Base-by-base conservation (phyloP, 441 rosid species). In the Euphorbia celastroides region DNA sequence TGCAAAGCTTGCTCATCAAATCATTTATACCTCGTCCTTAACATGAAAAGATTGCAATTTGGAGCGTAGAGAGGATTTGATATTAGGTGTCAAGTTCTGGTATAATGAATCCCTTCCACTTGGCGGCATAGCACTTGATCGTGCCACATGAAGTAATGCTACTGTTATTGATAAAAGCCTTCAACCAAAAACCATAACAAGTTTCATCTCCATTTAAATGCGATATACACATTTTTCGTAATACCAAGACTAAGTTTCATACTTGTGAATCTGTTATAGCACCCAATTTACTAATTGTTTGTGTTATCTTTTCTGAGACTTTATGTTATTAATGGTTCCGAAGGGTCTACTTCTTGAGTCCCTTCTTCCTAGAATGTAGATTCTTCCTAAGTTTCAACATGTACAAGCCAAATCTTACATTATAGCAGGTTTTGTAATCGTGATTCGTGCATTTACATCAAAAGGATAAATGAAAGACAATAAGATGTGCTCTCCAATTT, bases 91-190 rank as follows among this genome's bases (percentile, higher is more conserved):
- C 80, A 95, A 79, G 70, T 89, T 90, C 80, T 90, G 96, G 80
- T 95, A 95, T 72, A 95, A 74, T 26, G 89, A 80, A 78, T 95
- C 95, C 87, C 95, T 92, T 30, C 89, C 81, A 80, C 76, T 90
- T 66, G 83, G 82, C 41, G 96, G 98, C 79, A 95, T 78, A 30
- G 92, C 85, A 83, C 90, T 86, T 68, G 99, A 88, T 72, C 97
- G 86, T 71, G 92, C 87, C 54, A 89, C 98, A 97, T 95, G 62
- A 56, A 31, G 65, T 50, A 42, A 70, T 65, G 32, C 0, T 73
- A 69, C 5, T 11, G 10, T 59, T 64, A n/a, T 55, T n/a, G 42
- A 17, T 26, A 65, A 70, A 68, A 7, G 52, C 54, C 54, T 32
- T 50, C 19, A 56, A 5, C 16, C 56, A 46, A 30, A 11, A 14